Base-by-base conservation (phyloP, 306 rosid genomes). In the Prinsepia uniflora region DNA sequence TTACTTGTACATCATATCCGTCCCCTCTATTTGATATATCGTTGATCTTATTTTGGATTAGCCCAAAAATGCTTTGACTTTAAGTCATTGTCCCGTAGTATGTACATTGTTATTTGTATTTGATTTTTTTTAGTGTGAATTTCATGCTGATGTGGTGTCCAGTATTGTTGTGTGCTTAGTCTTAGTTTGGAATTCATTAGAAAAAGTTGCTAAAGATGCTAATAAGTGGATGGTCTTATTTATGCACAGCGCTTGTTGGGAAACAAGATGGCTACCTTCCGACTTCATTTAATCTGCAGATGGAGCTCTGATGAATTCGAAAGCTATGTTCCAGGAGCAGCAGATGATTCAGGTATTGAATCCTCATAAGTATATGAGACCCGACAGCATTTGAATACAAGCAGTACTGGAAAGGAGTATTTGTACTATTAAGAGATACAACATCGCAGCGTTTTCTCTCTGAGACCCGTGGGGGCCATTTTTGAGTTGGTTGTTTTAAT, bases 301-400 rank as follows among this genome's bases (percentile, higher is more conserved):
- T 94, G 99, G 96, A 79, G 83, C 30, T 85, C 88, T 8, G 90
- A 80, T 54, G 92, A 94, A 22, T 90, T 91, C 52, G 92, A 89
- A 56, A 85, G 84, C 24, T 89, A 83, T 71, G 73, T 78, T 14
- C 86, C 84, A n/a, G 87, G 95, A 18, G 88, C 87, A 7, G 88
- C 87, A 6, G 92, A 80, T 34, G 89, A 87, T 80, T 90, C 97
- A 11, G 99, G 87, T 44, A 82, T 88, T 5, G 98, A 93, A 63
- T 82, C 86, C 10, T 63, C 87, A 12, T 92, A 75, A 78, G 61
- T 48, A 44, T 71, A 3, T 15, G 17, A 8, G 66, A 44, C 45
- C n/a, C 11, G 17, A 19, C 34, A 56, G 46, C 67, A 36, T 15
- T 34, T 10, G 18, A 62, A 42, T 63, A 6, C 56, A 36, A 30